Base-by-base conservation (phyloP, 108 stramenopile genomes). In the Fistulifera pelliculosa region DNA sequence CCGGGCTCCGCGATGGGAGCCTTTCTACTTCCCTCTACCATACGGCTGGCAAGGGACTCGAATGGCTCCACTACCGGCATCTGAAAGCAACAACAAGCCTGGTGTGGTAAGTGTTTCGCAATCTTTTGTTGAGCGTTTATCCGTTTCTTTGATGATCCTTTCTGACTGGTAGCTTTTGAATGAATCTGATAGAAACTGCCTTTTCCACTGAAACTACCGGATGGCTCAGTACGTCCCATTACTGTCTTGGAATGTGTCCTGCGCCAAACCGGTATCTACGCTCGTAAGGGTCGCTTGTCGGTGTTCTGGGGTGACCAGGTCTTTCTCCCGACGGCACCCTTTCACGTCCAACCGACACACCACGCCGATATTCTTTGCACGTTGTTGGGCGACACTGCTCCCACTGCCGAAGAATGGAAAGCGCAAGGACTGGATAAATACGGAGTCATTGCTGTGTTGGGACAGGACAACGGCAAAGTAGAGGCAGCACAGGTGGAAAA, bases 251-350 rank as follows among this genome's bases (percentile, higher is more conserved):
- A 97, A 68, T 89, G 94, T 19, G 98, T 98, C 43, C 76, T 98
- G 48, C 90, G 93, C 74, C 96, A 97, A 80, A 95, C 98, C 26
- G 92, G 95, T 44, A 84, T 96, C 50, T 98, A 98, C 60, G 98
- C 96, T 48, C 88, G 98, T 56, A 68, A 70, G 52, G 96, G 98
- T 40, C 87, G 98, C 16, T 73, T 98, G 41, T 81, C 79, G 40
- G 98, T 98, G 25, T 98, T 89, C 60, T 98, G 98, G 97, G 97
- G 97, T 27, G 97, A 98, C 74, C 97, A 98, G 74, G 90, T 96
- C 51, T 96, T 96, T 70, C 73, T 97, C 59, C 96, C 96, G 5
- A 75, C 83, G 0, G 84, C 79, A 8, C 65, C 76, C 0, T 89
- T 87, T 41, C 31, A 73, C 35, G 94, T 91, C 80, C 66, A 56